A percentile compares a stretch with the other conserved stretches of the same genome.
Evolutionary conservation across 306 rosid genomes (phyloP).

Genomic region (Luffa aegyptiaca): DNA sequence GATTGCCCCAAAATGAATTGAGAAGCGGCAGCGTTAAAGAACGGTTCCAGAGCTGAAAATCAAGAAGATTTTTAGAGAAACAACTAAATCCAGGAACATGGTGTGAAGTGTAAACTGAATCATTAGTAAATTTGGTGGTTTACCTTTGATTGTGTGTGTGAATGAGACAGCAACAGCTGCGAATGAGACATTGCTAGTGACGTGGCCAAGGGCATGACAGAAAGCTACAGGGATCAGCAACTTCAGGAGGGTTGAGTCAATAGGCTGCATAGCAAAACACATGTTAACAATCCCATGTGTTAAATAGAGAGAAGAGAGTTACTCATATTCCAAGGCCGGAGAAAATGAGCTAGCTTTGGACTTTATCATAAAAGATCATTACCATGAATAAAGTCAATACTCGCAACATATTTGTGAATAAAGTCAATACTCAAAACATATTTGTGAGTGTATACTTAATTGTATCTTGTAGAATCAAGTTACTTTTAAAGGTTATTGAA

Average conservation of each 20-base stretch:
- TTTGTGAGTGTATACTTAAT: neutral
- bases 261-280: slow-evolving; percentile 26
- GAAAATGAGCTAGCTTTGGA: neutral
- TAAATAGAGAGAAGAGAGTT: neutral
- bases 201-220: slow-evolving; percentile 52
- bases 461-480: neutral
- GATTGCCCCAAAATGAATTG: slow-evolving; percentile 40
- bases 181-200: slow-evolving; percentile 46
- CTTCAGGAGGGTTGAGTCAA: slow-evolving; percentile 31
- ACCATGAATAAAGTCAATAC: neutral
- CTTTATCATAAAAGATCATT: neutral
- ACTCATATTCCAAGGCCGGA: neutral
- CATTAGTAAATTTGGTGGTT: neutral
- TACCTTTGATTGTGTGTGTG: slow-evolving; percentile 46
- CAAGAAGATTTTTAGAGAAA: neutral
- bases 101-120: too few species aligned
- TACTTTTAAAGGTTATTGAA: too few species aligned
- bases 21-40: slow-evolving; percentile 52
- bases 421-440: neutral
- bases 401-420: neutral
- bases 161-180: slow-evolving; percentile 58
- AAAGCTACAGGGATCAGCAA: slow-evolving; percentile 41
- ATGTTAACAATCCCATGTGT: neutral
- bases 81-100: neutral
- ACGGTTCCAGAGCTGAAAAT: slow-evolving; percentile 48